Evolutionary conservation across 2,329 filamentous ascomycete species (phyloP), one percentile per base, ranked within the genome.

Genomic region (Corinectria fuckeliana): DNA sequence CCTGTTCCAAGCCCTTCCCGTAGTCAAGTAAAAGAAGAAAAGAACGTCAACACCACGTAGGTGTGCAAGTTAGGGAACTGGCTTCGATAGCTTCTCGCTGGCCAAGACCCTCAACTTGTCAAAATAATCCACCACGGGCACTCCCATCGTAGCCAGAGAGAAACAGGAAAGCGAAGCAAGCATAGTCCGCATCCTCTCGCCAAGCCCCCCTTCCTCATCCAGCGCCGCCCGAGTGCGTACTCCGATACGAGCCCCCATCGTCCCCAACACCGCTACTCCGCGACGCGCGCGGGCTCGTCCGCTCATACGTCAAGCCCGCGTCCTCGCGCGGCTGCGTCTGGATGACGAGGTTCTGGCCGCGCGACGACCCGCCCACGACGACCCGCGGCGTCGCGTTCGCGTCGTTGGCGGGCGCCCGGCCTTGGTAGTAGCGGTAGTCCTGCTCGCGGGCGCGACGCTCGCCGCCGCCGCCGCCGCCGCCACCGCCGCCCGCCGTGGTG

Each of bases 391-490:
- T 62, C 9, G 58, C 28, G 41, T 25, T 62, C 9, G 58, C 28
- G 41, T 25, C 4, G 58, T 38, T 1, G 53, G 39, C 41, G 53
- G 64, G 39, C 6, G 58, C 64, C 4, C 71, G 67, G 6, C 68
- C 62, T 44, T 74, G 72, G 20, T 71, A 69, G 36, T 66, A 66
- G 11, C 71, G 63, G 38, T 73, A 73, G 3, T 72, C 69, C 8
- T 72, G 70, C 20, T 70, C 69, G 13, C 72, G 61, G 20, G 26
- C 64, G 13, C 69, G 63, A 30, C 64, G 58, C 14, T 64, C 56
- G 11, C 50, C 48, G 26, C 39, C 11, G 32, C n/a, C n/a, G n/a
- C n/a, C n/a, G n/a, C n/a, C n/a, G n/a, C n/a, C n/a, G n/a, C n/a
- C n/a, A n/a, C n/a, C n/a, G n/a, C n/a, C n/a, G n/a, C n/a, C n/a